A percentile compares a stretch with the other conserved stretches of the same genome.
Conservation (phyloP, 306 rosid species). For the Styphnolobium japonicum region DNA sequence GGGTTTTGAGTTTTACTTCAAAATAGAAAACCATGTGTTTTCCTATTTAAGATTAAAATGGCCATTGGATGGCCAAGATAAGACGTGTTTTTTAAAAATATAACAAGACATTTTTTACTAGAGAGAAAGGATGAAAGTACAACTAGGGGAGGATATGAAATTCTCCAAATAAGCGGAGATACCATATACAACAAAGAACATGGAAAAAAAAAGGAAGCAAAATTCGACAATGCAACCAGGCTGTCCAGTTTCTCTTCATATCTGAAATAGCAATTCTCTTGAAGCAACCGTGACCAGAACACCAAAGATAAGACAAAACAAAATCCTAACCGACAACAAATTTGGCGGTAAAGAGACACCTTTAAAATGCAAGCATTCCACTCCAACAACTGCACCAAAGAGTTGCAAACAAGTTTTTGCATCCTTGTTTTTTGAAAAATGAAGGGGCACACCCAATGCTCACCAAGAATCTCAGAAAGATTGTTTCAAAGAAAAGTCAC, state of each 20-base stretch:
- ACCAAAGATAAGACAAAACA: background rate
- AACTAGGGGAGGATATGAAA: background rate
- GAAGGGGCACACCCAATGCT: background rate
- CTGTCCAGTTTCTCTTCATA: background rate
- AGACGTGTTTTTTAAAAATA: no score
- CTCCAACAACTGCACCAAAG: background rate
- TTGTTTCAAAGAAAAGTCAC: background rate
- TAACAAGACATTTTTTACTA: no score
- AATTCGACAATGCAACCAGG: background rate
- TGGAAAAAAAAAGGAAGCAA: no score
- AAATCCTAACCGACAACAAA: no score
- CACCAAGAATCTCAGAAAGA: background rate
- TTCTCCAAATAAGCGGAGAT: background rate
- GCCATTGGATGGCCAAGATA: background rate
- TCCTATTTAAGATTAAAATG: no score
- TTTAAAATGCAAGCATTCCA: background rate
- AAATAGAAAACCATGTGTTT: no score
- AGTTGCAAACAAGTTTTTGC: background rate
- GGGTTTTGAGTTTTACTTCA: background rate
- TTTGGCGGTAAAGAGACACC: background rate
- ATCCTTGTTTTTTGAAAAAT: background rate
- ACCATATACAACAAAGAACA: background rate
- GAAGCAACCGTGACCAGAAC: no score
- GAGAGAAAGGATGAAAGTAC: background rate
- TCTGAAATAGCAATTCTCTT: no score